phyloP scores from a whole-genome alignment of 192 early-diverging fungal genomes.

The Gamsiella multidivaricata region DNA sequence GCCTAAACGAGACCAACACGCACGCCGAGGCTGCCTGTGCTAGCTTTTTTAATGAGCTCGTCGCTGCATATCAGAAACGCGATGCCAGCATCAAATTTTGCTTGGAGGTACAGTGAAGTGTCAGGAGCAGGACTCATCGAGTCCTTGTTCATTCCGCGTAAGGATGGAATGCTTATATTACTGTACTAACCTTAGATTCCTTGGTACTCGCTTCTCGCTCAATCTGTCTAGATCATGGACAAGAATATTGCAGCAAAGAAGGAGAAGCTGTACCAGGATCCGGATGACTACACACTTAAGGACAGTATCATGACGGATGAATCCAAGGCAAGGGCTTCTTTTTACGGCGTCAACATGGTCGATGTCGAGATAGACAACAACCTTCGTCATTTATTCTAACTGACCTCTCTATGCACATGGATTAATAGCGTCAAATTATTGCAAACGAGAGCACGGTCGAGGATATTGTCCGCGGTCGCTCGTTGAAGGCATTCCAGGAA shows the following conservation, averaged over 20 bases:
- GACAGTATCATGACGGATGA: constrained; percentile 64
- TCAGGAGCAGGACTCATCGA: too few relatives aligned
- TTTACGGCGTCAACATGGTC: not conserved
- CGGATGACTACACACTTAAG: constrained; percentile 64
- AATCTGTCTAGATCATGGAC: constrained; percentile 36
- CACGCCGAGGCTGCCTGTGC: constrained; percentile 68
- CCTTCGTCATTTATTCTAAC: too few relatives aligned
- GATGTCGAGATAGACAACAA: too few relatives aligned
- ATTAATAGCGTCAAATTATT: constrained; percentile 71
- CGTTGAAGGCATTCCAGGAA: constrained; percentile 72
- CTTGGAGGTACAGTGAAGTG: constrained; percentile 58
- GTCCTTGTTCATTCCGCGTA: too few relatives aligned
- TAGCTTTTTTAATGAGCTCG: constrained; percentile 72
- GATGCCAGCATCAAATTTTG: constrained; percentile 76
- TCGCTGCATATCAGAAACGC: constrained; percentile 71
- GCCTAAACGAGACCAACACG: constrained; percentile 80
- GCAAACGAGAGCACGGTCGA: constrained; percentile 76
- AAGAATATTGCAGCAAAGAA: constrained; percentile 56
- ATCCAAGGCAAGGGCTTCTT: constrained; percentile 59
- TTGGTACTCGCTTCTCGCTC: too few relatives aligned
- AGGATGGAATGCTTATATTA: too few relatives aligned
- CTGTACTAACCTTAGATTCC: too few relatives aligned
- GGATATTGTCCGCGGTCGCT: constrained; percentile 75
- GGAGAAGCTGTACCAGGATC: constrained; percentile 64
- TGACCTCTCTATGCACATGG: not conserved